These are phyloP conservation scores for Leishmania tarentolae DNA, from an alignment of 208 protist genomes.

Conservation along the genomic window DNA sequence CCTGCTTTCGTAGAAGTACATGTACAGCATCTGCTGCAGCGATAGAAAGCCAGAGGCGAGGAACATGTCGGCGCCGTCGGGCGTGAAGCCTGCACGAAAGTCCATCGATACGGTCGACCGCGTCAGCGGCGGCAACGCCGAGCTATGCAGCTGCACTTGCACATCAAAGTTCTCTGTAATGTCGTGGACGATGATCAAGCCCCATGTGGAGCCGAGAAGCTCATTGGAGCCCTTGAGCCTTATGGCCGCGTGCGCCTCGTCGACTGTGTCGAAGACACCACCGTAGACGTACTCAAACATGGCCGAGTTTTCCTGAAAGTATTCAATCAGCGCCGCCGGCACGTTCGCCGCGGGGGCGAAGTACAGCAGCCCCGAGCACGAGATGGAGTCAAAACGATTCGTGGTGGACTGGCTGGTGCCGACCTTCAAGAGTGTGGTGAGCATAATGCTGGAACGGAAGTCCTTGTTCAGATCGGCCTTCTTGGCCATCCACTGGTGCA, in stretches of 20 bases:
- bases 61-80: constrained; percentile 71
- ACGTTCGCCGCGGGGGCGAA: constrained; percentile 61
- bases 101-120: constrained; percentile 30
- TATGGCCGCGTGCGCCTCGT: constrained; percentile 48
- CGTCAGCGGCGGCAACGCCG: constrained; percentile 43
- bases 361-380: constrained; percentile 53
- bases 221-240: constrained; percentile 15
- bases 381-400: constrained; percentile 57
- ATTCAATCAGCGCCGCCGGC: constrained; percentile 35
- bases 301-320: constrained; percentile 28
- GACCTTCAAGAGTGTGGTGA: constrained; percentile 33
- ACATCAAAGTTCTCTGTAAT: constrained; percentile 59
- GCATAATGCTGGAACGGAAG: constrained; percentile 21
- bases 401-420: constrained; percentile 39
- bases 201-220: constrained; percentile 26
- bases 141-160: constrained; percentile 59
- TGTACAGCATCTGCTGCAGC: constrained; percentile 64
- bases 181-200: constrained; percentile 37
- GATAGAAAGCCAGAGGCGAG: constrained; percentile 70
- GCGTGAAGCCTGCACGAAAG: constrained; percentile 48
- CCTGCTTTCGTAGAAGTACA: constrained; percentile 50
- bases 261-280: constrained; percentile 63
- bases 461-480: constrained; percentile 33
- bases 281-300: constrained; percentile 67
- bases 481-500: constrained; percentile 68